These are phyloP conservation scores for Penicillium polonicum DNA, from an alignment of 2,329 filamentous ascomycete genomes.

Conservation along the genomic window DNA sequence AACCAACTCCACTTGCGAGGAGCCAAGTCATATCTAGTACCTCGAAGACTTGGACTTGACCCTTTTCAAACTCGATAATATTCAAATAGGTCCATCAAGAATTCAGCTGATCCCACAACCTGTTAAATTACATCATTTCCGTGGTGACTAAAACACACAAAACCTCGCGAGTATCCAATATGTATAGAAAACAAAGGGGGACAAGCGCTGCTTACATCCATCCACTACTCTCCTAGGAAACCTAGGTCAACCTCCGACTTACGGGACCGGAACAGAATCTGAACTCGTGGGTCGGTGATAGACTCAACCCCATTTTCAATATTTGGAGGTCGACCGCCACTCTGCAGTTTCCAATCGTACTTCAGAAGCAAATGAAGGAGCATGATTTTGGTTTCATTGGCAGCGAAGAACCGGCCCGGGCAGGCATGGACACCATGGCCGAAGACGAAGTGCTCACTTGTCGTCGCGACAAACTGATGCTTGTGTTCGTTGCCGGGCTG, in stretches of 20 bases:
- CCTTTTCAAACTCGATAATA: neutral
- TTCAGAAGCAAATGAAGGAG: constrained; percentile 52
- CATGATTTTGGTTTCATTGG: constrained; percentile 57
- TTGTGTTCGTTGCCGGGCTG: constrained; percentile 31
- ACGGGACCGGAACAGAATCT: constrained; percentile 28
- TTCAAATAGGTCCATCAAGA: neutral
- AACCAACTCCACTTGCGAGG: constrained; percentile 7
- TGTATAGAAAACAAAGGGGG: neutral
- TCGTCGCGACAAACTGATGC: constrained; percentile 33
- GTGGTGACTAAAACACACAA: neutral
- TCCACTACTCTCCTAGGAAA: constrained; percentile 18
- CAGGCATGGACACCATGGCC: constrained; percentile 43
- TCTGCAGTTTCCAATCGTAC: constrained; percentile 52
- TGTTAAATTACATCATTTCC: neutral
- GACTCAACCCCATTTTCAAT: constrained; percentile 50
- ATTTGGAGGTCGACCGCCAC: constrained; percentile 39
- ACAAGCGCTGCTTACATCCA: neutral
- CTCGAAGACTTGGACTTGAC: neutral
- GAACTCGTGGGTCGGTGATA: constrained; percentile 32
- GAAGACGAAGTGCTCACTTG: constrained; percentile 33
- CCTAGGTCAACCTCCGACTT: constrained; percentile 28
- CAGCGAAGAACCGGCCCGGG: constrained; percentile 57
- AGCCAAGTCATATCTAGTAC: neutral
- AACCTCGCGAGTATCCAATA: neutral
- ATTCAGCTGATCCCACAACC: neutral